These are phyloP conservation scores for Globisporangium barbulae DNA, from an alignment of 352 stramenopile species.

Conservation along the genomic window DNA sequence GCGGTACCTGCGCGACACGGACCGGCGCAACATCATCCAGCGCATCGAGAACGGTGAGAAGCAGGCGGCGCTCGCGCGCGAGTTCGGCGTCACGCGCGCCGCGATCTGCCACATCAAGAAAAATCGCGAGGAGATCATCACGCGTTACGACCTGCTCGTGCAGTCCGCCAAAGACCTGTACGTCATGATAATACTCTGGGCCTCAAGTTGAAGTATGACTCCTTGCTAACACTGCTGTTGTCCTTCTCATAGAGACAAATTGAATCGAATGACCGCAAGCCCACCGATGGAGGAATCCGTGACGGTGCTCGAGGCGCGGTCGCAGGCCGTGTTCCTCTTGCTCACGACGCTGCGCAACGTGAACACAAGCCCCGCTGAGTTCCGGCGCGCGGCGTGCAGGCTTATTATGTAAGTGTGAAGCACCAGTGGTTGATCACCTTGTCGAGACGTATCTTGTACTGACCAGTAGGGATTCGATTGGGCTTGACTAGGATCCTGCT, in stretches of 20 bases:
- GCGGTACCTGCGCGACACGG: conserved; percentile 52
- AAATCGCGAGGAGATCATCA: conserved; percentile 69
- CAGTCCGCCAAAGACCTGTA: conserved; percentile 57
- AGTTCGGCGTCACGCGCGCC: conserved; percentile 66
- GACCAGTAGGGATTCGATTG: not conserved
- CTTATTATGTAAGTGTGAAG: conserved; percentile 37
- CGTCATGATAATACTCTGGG: conserved; percentile 9
- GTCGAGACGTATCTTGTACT: not conserved
- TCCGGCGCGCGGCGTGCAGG: conserved; percentile 35
- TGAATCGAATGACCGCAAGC: not conserved
- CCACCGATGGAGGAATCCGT: conserved; percentile 21
- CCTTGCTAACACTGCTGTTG: conserved; percentile 18
- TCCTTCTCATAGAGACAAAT: conserved; percentile 27
- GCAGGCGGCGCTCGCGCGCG: conserved; percentile 49
- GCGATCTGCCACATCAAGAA: conserved; percentile 83
- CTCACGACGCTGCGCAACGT: conserved; percentile 47
- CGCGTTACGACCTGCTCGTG: conserved; percentile 53
- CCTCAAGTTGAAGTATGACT: not conserved
- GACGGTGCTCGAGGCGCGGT: conserved; percentile 42
- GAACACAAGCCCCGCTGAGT: conserved; percentile 23
- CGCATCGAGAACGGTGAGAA: conserved; percentile 67
- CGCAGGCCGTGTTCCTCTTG: conserved; percentile 39
- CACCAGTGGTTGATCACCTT: too few relatives aligned
- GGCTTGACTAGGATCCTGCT: conserved; percentile 37
- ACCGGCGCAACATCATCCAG: conserved; percentile 62